phyloP scores from a whole-genome alignment of 805 yeast genomes.

The Lipomyces orientalis region DNA sequence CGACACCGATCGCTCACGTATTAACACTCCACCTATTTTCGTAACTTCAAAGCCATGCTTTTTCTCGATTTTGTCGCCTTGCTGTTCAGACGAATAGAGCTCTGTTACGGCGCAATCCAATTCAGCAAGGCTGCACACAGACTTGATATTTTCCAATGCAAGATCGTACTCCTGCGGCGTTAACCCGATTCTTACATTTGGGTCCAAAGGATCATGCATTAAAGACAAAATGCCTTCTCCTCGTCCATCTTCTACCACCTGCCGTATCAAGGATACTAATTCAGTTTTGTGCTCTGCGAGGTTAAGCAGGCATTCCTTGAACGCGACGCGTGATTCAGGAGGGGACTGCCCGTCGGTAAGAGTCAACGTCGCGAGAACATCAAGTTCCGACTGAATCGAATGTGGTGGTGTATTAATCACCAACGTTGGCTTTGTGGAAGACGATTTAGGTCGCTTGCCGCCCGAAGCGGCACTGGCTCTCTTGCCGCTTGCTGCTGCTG shows the following conservation, averaged over 20 bases:
- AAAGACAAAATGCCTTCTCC: conserved; percentile 32
- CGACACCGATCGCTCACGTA: conserved; percentile 18
- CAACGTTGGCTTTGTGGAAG: not conserved
- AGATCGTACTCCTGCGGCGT: conserved; percentile 21
- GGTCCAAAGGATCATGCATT: conserved; percentile 23
- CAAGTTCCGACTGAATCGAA: conserved; percentile 30
- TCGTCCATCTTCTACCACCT: conserved; percentile 25
- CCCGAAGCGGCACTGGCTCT: not conserved
- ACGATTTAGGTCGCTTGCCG: not conserved
- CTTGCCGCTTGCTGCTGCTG: not conserved
- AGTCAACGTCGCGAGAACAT: conserved; percentile 27
- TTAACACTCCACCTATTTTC: conserved; percentile 20
- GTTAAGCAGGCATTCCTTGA: conserved; percentile 22
- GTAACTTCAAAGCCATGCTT: not conserved
- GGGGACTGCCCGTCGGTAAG: conserved; percentile 11
- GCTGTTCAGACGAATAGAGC: conserved; percentile 13
- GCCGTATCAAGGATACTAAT: conserved; percentile 4
- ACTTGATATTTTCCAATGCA: conserved; percentile 19
- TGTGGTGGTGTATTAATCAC: not conserved
- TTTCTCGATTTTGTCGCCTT: not conserved
- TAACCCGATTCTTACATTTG: conserved; percentile 11
- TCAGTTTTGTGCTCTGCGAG: conserved; percentile 5
- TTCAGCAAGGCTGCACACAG: conserved; percentile 16
- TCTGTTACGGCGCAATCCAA: conserved; percentile 26
- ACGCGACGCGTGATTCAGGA: conserved; percentile 11